Conservation (phyloP, 805 yeast species). For the Cyberlindnera lachancei region DNA sequence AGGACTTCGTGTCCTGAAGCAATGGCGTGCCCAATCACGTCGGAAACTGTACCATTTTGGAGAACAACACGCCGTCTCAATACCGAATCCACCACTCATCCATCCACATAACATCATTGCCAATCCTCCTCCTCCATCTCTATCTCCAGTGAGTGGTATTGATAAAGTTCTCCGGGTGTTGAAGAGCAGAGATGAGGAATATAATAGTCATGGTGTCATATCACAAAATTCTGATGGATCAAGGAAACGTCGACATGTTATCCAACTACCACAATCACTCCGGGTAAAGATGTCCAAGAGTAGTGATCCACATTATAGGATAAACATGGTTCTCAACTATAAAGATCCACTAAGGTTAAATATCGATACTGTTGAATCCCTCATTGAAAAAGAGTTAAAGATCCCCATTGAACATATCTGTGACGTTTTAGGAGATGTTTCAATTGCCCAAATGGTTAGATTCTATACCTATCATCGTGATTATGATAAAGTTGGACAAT, state of each 20-base stretch:
- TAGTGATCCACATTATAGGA: constrained; percentile 16
- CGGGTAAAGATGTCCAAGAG: constrained; percentile 1
- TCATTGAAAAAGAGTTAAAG: constrained; percentile 5
- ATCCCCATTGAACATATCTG: neutral
- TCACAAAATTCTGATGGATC: neutral
- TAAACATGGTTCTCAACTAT: constrained; percentile 8
- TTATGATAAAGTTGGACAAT: constrained; percentile 6
- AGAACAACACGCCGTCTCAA: neutral
- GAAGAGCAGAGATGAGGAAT: no score
- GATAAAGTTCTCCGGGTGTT: neutral
- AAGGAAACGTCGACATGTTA: no score
- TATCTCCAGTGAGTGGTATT: neutral
- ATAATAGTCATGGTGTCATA: neutral
- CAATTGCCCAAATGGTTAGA: constrained; percentile 5
- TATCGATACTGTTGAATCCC: neutral
- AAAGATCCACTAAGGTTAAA: constrained; percentile 8
- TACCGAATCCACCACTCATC: constrained; percentile 1
- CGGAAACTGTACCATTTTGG: constrained; percentile 12
- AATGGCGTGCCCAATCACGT: constrained; percentile 3
- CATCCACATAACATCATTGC: constrained; percentile 2
- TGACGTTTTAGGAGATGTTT: constrained; percentile 8
- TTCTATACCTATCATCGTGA: constrained; percentile 7
- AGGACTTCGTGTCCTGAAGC: constrained; percentile 5
- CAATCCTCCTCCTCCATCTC: neutral
- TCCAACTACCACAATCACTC: constrained; percentile 6